These are phyloP conservation scores for Aureoboletus auriporus DNA, from an alignment of 768 basidiomycete genomes.

Conservation along the genomic window DNA sequence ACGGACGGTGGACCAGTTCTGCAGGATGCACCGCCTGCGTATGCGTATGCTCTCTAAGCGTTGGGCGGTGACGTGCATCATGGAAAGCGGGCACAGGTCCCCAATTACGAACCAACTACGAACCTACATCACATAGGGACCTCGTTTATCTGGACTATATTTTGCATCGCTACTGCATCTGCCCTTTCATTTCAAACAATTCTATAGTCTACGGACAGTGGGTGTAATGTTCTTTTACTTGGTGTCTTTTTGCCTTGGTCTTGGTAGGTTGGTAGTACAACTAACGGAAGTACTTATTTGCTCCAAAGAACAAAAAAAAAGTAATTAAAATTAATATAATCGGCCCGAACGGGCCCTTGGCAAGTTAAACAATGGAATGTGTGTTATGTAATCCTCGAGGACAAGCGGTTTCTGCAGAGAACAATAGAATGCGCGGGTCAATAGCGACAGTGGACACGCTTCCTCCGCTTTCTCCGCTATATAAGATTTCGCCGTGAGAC, in stretches of 20 bases:
- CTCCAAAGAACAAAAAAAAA: neutral
- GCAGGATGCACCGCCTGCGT: conserved; percentile 20
- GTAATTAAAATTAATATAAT: no score
- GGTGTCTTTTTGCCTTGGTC: neutral
- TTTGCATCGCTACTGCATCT: conserved; percentile 8
- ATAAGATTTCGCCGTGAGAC: conserved; percentile 11
- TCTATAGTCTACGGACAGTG: conserved; percentile 17
- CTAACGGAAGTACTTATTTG: conserved; percentile 2
- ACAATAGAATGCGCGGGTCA: conserved; percentile 26
- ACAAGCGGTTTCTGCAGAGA: conserved; percentile 16
- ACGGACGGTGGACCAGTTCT: conserved; percentile 22
- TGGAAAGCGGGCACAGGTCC: neutral
- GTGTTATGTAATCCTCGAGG: conserved; percentile 12
- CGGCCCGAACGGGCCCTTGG: conserved; percentile 1
- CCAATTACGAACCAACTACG: conserved; percentile 9
- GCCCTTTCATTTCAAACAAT: neutral
- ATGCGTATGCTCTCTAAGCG: conserved; percentile 5
- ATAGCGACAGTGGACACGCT: conserved; percentile 4
- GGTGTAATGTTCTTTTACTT: conserved; percentile 6
- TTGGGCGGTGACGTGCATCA: neutral
- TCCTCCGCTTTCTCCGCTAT: conserved; percentile 10
- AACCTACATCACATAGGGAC: conserved; percentile 8
- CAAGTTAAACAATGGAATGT: conserved; percentile 18
- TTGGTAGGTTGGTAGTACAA: neutral
- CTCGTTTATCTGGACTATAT: conserved; percentile 11